phyloP scores from a whole-genome alignment of 164 flowering plant species.

The Piper betle region DNA sequence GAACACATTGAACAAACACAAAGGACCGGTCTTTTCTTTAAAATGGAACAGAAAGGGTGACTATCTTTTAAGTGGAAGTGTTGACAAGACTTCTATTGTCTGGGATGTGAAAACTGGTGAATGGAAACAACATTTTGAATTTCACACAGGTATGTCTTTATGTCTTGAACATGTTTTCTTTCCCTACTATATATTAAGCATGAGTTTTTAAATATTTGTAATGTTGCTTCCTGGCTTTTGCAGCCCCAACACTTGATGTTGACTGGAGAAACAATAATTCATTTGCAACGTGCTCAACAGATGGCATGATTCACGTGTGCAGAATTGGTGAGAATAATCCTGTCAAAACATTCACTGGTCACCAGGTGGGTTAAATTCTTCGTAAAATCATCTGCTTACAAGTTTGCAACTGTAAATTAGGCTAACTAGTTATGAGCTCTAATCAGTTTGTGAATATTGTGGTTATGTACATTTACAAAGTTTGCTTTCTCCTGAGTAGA shows the following conservation, averaged over 20 bases:
- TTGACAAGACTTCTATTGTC: conserved; percentile 92
- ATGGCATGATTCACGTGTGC: conserved; percentile 87
- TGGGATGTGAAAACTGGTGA: conserved; percentile 94
- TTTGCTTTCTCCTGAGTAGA: too few relatives aligned
- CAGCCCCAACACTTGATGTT: conserved; percentile 97
- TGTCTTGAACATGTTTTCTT: neutral
- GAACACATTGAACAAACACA: conserved; percentile 72
- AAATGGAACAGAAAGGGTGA: conserved; percentile 99
- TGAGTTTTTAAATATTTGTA: too few relatives aligned
- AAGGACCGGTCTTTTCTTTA: conserved; percentile 83
- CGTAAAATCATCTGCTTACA: too few relatives aligned
- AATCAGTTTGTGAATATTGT: too few relatives aligned
- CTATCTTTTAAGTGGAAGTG: conserved; percentile 91
- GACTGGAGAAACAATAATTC: conserved; percentile 89
- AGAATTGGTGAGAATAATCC: conserved; percentile 83
- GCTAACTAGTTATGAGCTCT: too few relatives aligned
- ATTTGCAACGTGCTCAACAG: conserved; percentile 95
- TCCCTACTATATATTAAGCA: too few relatives aligned
- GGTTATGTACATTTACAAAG: too few relatives aligned
- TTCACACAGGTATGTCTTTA: conserved; percentile 51
- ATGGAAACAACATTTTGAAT: conserved; percentile 86
- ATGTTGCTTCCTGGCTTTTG: neutral
- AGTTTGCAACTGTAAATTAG: neutral
- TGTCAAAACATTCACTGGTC: conserved; percentile 65
- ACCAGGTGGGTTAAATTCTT: conserved; percentile 42